A percentile compares a stretch with the other conserved stretches of the same genome.
Evolutionary conservation across 768 basidiomycete species (phyloP).

Genomic region (Melanogaster broomeanus): DNA sequence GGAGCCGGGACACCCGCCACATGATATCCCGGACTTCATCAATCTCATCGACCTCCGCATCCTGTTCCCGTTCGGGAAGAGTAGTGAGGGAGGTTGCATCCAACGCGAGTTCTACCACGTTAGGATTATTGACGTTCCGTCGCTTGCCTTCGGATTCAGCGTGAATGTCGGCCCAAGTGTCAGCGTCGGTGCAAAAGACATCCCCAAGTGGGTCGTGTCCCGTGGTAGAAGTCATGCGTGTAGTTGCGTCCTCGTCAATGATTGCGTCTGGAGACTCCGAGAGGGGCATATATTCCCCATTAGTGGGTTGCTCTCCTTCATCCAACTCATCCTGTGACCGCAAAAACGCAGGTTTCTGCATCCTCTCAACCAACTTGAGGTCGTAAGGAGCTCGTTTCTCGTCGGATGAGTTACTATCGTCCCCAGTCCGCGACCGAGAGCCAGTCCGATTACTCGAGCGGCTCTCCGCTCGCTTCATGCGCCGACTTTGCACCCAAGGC

Average conservation of each 20-base stretch:
- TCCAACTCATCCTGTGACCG: slow-evolving; percentile 24
- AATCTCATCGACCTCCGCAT: slow-evolving; percentile 34
- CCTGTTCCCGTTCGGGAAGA: slow-evolving; percentile 25
- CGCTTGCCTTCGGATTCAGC: slow-evolving; percentile 31
- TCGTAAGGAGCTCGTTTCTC: slow-evolving; percentile 45
- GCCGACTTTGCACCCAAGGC: slow-evolving; percentile 74
- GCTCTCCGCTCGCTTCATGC: slow-evolving; percentile 55
- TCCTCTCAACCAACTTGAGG: slow-evolving; percentile 51
- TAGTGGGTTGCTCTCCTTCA: slow-evolving; percentile 30
- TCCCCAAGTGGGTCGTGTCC: slow-evolving; percentile 56
- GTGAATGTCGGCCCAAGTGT: slow-evolving; percentile 60
- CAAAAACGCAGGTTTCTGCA: slow-evolving; percentile 41
- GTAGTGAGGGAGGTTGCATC: slow-evolving; percentile 41
- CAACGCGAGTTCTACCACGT: slow-evolving; percentile 55
- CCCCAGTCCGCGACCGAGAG: slow-evolving; percentile 21
- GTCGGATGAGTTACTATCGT: slow-evolving; percentile 24
- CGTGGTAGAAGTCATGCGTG: slow-evolving; percentile 36
- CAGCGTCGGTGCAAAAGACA: slow-evolving; percentile 66
- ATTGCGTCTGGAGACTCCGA: slow-evolving; percentile 27
- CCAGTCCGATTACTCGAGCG: slow-evolving; percentile 29
- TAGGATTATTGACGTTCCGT: slow-evolving; percentile 35
- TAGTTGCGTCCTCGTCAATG: slow-evolving; percentile 35
- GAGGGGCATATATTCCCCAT: slow-evolving; percentile 29
- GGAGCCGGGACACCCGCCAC: slow-evolving; percentile 40
- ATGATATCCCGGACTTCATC: slow-evolving; percentile 38